Conservation (phyloP, 1,284 basidiomycete species). For the Sporisorium scitamineum region DNA sequence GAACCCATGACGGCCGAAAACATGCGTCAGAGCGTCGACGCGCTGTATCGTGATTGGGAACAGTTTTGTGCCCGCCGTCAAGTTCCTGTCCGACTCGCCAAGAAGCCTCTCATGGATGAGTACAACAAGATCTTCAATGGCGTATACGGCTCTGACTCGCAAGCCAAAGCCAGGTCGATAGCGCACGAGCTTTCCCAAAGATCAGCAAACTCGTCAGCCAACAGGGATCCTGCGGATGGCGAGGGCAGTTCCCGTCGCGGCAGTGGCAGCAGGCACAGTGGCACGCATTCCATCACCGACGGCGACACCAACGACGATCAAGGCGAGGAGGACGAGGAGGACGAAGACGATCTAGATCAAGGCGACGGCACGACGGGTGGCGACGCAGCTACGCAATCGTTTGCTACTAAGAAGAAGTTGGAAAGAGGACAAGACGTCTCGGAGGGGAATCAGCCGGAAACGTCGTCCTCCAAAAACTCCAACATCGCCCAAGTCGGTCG, state of each 20-base stretch:
- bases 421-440: conserved; percentile 1
- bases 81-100: conserved; percentile 22
- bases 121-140: conserved; percentile 47
- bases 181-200: conserved; percentile 44
- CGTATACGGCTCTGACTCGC: conserved; percentile 30
- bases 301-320: conserved; percentile 26
- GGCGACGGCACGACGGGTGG: conserved; percentile 9
- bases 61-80: conserved; percentile 32
- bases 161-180: conserved; percentile 34
- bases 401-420: conserved; percentile 13
- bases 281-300: conserved; percentile 19
- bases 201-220: conserved; percentile 5
- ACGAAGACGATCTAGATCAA: conserved; percentile 1
- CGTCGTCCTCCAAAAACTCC: conserved; percentile 22
- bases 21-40: conserved; percentile 49
- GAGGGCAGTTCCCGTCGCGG: conserved; percentile 2
- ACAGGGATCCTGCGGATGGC: conserved; percentile 2
- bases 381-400: conserved; percentile 12
- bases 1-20: conserved; percentile 43
- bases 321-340: conserved; percentile 7
- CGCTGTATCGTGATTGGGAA: conserved; percentile 40
- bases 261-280: conserved; percentile 23
- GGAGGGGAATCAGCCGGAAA: background rate
- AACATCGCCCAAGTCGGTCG: conserved; percentile 49
- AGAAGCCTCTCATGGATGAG: conserved; percentile 54